phyloP scores from a whole-genome alignment of 2,329 filamentous ascomycete genomes.

The Davidsoniella australis region DNA sequence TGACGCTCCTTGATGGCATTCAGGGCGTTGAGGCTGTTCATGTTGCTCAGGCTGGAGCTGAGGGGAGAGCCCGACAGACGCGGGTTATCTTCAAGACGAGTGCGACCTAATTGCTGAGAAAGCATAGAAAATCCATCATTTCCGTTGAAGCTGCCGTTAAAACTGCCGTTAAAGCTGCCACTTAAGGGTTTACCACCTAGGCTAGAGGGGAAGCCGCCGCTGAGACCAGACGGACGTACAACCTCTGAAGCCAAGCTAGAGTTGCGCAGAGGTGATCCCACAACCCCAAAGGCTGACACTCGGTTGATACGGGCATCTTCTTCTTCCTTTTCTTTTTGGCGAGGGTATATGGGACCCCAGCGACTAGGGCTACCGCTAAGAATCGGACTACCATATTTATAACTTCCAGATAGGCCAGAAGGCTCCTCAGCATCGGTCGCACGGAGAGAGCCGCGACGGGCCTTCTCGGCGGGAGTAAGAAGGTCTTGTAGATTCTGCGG shows the following conservation, averaged over 20 bases:
- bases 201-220: slow-evolving; percentile 1
- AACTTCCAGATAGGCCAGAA: slow-evolving; percentile 26
- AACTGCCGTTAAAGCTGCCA: slow-evolving; percentile 7
- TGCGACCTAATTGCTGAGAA: slow-evolving; percentile 8
- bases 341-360: slow-evolving; percentile 44
- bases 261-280: slow-evolving; percentile 47
- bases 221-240: slow-evolving; percentile 1
- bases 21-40: not conserved
- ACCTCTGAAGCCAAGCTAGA: slow-evolving; percentile 38
- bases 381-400: slow-evolving; percentile 44
- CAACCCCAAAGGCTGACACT: slow-evolving; percentile 45
- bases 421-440: slow-evolving; percentile 33
- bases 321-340: slow-evolving; percentile 39
- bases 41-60: not conserved
- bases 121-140: slow-evolving; percentile 10
- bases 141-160: slow-evolving; percentile 6
- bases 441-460: slow-evolving; percentile 41
- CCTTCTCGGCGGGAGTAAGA: slow-evolving; percentile 50
- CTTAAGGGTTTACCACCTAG: slow-evolving; percentile 3
- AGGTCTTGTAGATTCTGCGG: slow-evolving; percentile 54
- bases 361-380: slow-evolving; percentile 39
- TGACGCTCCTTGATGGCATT: slow-evolving; percentile 1
- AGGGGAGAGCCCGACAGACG: slow-evolving; percentile 8
- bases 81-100: slow-evolving; percentile 3
- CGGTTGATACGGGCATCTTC: slow-evolving; percentile 21